phyloP scores from a whole-genome alignment of 1,284 basidiomycete species.

The Kwoniella shivajii region DNA sequence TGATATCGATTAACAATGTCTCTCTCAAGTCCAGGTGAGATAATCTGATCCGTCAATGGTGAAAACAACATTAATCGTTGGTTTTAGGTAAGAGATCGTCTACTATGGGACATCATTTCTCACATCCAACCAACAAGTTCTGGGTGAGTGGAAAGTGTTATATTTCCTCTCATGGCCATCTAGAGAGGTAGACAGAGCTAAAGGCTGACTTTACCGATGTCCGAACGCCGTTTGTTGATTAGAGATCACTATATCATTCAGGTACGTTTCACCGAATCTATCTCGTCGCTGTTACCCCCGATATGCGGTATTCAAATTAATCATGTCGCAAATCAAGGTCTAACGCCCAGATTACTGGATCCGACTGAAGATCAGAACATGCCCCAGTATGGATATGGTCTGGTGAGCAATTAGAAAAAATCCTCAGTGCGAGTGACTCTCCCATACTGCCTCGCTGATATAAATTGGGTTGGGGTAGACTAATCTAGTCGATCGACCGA shows the following conservation, averaged over 20 bases:
- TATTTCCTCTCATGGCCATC: background rate
- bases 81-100: slow-evolving; percentile 61
- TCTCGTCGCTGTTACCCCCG: background rate
- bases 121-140: slow-evolving; percentile 65
- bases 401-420: no score
- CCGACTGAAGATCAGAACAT: slow-evolving; percentile 44
- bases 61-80: background rate
- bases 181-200: background rate
- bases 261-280: slow-evolving; percentile 55
- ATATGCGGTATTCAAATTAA: background rate
- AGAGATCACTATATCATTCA: slow-evolving; percentile 61
- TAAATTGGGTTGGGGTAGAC: slow-evolving; percentile 54
- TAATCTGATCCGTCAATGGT: slow-evolving; percentile 44
- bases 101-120: slow-evolving; percentile 69
- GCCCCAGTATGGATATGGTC: slow-evolving; percentile 56
- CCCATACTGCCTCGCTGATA: background rate
- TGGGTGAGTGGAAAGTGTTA: slow-evolving; percentile 35
- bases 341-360: slow-evolving; percentile 57
- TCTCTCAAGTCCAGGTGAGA: slow-evolving; percentile 11
- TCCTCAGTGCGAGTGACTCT: no score
- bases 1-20: slow-evolving; percentile 8
- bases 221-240: no score
- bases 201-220: no score
- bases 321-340: slow-evolving; percentile 50
- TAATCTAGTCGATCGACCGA: slow-evolving; percentile 64